phyloP scores from a whole-genome alignment of 2,329 filamentous ascomycete species.

The Pseudopithomyces maydicus region DNA sequence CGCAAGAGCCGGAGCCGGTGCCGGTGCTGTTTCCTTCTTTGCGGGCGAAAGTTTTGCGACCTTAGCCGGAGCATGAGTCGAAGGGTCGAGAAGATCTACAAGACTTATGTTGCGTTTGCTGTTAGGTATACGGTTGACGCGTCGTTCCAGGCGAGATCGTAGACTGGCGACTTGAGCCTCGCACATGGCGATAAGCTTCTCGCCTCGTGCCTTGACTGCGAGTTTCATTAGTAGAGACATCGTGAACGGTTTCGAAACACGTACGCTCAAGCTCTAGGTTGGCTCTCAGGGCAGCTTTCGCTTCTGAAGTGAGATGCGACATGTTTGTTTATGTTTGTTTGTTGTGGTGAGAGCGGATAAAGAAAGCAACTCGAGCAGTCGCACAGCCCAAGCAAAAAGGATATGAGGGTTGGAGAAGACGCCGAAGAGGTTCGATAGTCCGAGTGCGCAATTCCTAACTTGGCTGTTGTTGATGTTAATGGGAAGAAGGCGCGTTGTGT shows the following conservation, averaged over 20 bases:
- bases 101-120: constrained; percentile 80
- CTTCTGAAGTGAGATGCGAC: constrained; percentile 35
- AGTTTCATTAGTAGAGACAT: constrained; percentile 13
- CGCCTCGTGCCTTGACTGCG: constrained; percentile 86
- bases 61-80: constrained; percentile 5
- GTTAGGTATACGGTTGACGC: constrained; percentile 88
- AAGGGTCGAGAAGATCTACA: constrained; percentile 69
- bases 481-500: constrained; percentile 16
- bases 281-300: constrained; percentile 36
- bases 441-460: constrained; percentile 20
- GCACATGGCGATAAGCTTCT: constrained; percentile 87
- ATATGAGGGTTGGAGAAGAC: background rate
- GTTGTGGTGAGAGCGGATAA: constrained; percentile 12
- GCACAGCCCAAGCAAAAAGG: background rate
- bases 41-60: constrained; percentile 16
- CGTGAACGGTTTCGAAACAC: constrained; percentile 15
- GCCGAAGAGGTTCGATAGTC: constrained; percentile 4
- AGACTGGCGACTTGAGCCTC: constrained; percentile 85
- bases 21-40: constrained; percentile 14
- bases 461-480: constrained; percentile 19
- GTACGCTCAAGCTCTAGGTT: constrained; percentile 42
- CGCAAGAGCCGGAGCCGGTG: background rate
- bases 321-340: constrained; percentile 28
- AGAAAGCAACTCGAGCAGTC: background rate
- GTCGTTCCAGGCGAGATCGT: constrained; percentile 84